Evolutionary conservation across 495 filamentous ascomycete genomes (phyloP).

Genomic region (Neurospora discreta): DNA sequence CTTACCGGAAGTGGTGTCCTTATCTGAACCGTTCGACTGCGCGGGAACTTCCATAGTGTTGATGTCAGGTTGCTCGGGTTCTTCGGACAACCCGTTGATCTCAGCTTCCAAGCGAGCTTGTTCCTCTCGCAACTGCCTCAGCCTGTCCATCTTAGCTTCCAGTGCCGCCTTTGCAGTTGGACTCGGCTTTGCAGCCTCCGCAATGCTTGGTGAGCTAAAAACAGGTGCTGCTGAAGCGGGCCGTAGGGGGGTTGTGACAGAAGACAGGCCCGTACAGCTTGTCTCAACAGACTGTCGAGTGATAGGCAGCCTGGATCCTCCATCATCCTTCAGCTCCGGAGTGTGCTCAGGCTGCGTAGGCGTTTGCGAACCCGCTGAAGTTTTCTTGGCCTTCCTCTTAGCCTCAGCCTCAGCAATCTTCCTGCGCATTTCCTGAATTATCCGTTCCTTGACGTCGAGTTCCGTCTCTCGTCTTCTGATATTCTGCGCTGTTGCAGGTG

Average conservation of each 20-base stretch:
- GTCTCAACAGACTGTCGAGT: not conserved
- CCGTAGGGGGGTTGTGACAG: not conserved
- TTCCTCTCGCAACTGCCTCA: slow-evolving; percentile 46
- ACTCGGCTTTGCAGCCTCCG: slow-evolving; percentile 8
- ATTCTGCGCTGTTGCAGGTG: slow-evolving; percentile 14
- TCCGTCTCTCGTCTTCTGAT: slow-evolving; percentile 32
- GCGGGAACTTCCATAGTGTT: slow-evolving; percentile 25
- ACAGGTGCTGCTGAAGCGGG: not conserved
- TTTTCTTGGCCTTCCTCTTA: slow-evolving; percentile 36
- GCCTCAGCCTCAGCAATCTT: slow-evolving; percentile 70
- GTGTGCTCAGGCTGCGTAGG: slow-evolving; percentile 18
- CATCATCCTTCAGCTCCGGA: slow-evolving; percentile 23
- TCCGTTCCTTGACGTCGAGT: slow-evolving; percentile 52
- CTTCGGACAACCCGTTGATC: slow-evolving; percentile 38
- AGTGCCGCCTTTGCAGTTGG: slow-evolving; percentile 28
- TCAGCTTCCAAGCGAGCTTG: slow-evolving; percentile 48
- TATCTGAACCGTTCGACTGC: slow-evolving; percentile 2
- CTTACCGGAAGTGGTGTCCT: slow-evolving; percentile 1
- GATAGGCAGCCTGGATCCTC: slow-evolving; percentile 1
- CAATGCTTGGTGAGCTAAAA: slow-evolving; percentile 6
- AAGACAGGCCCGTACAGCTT: slow-evolving; percentile 1
- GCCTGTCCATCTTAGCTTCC: slow-evolving; percentile 34
- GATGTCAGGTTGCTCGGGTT: slow-evolving; percentile 41
- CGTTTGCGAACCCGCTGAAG: slow-evolving; percentile 12
- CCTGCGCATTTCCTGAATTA: slow-evolving; percentile 63